Conservation (phyloP, 2,329 filamentous ascomycete genomes). For the Ilyonectria robusta region DNA sequence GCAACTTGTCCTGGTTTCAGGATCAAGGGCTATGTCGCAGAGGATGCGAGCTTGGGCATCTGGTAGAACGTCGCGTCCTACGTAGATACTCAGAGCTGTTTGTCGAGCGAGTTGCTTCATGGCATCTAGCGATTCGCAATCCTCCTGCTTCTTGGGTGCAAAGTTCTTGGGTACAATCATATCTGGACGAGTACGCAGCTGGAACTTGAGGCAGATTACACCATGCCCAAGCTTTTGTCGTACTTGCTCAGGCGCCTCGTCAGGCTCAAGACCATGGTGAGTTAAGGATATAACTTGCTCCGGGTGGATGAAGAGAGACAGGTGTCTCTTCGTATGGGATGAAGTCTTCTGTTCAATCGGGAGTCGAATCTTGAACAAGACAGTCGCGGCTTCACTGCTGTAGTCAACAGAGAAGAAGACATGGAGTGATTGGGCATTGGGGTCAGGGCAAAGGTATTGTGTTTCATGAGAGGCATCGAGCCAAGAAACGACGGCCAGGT, state of each 20-base stretch:
- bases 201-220: constrained; percentile 1
- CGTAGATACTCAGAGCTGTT: neutral
- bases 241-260: neutral
- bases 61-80: neutral
- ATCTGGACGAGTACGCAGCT: neutral
- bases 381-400: neutral
- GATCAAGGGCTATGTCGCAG: constrained; percentile 2
- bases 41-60: constrained; percentile 3
- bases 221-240: neutral
- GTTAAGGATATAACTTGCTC: neutral
- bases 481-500: constrained; percentile 2
- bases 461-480: neutral
- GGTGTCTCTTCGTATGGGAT: neutral
- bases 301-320: neutral
- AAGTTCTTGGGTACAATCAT: neutral
- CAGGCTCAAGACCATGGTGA: neutral
- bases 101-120: constrained; percentile 7
- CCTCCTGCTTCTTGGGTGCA: neutral
- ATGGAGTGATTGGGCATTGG: neutral
- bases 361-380: constrained; percentile 9
- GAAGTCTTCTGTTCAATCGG: neutral
- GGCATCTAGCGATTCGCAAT: constrained; percentile 6
- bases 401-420: neutral
- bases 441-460: neutral
- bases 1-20: neutral